These are phyloP conservation scores for Aspergillus pseudoglaucus DNA, from an alignment of 2,329 filamentous ascomycete genomes.

Conservation along the genomic window DNA sequence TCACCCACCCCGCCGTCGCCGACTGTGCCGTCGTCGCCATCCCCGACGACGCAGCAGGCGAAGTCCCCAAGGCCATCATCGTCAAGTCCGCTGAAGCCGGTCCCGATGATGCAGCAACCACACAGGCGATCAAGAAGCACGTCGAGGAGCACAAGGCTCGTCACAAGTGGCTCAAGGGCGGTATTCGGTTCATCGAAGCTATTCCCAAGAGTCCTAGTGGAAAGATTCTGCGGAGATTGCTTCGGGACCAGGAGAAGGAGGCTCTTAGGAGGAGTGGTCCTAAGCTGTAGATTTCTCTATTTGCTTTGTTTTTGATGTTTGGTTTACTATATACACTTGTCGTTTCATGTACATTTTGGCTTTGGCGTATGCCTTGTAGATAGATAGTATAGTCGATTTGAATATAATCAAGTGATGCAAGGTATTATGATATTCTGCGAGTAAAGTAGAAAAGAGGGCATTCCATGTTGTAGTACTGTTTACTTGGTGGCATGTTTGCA, in stretches of 20 bases:
- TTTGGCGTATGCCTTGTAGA: neutral
- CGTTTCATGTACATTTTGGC: neutral
- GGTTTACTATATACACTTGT: neutral
- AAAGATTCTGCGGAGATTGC: slow-evolving; percentile 56
- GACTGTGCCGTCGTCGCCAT: slow-evolving; percentile 75
- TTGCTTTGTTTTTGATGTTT: neutral
- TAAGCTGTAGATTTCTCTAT: slow-evolving; percentile 51
- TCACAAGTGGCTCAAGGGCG: slow-evolving; percentile 58
- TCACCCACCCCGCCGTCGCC: slow-evolving; percentile 66
- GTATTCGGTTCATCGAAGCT: slow-evolving; percentile 50
- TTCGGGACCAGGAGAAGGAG: slow-evolving; percentile 70
- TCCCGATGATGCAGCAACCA: slow-evolving; percentile 46
- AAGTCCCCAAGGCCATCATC: slow-evolving; percentile 59
- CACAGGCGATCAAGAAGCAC: slow-evolving; percentile 49
- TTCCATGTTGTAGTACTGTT: neutral
- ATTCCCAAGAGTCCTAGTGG: slow-evolving; percentile 58
- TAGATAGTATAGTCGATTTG: neutral
- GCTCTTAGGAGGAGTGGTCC: slow-evolving; percentile 56
- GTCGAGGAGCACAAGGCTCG: slow-evolving; percentile 56
- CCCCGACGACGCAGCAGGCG: slow-evolving; percentile 56
- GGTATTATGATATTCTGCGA: neutral
- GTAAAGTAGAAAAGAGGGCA: neutral
- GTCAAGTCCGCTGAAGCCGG: slow-evolving; percentile 52
- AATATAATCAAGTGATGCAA: neutral
- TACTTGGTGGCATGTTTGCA: slow-evolving; percentile 15